phyloP scores from a whole-genome alignment of 2,329 filamentous ascomycete species.

The Colletotrichum tamarilloi region DNA sequence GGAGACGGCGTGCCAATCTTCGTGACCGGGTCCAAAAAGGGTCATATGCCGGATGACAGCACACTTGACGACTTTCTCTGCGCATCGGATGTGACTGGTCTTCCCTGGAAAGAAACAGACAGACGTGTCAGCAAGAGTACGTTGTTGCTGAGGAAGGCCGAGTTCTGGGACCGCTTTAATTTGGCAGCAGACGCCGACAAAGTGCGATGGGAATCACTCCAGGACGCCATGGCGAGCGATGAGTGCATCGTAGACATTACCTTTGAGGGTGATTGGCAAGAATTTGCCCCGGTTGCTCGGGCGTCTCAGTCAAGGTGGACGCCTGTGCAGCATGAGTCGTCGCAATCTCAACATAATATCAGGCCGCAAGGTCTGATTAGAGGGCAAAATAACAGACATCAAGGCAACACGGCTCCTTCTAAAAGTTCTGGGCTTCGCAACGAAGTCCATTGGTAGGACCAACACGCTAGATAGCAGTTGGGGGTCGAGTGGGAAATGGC shows the following conservation, averaged over 20 bases:
- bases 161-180: slow-evolving; percentile 23
- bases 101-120: slow-evolving; percentile 20
- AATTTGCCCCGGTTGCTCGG: neutral
- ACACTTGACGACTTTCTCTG: slow-evolving; percentile 28
- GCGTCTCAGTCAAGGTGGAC: neutral
- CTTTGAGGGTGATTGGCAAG: slow-evolving; percentile 16
- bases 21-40: slow-evolving; percentile 9
- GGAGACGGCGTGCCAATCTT: slow-evolving; percentile 28
- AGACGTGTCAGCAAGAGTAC: neutral
- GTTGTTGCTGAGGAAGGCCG: neutral
- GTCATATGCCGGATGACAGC: neutral
- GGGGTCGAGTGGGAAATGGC: neutral
- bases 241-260: slow-evolving; percentile 32
- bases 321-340: neutral
- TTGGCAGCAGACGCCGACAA: slow-evolving; percentile 14
- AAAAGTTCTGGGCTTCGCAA: slow-evolving; percentile 19
- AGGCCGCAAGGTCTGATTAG: too few species aligned
- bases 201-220: slow-evolving; percentile 21
- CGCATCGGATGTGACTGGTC: neutral
- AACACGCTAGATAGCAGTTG: neutral
- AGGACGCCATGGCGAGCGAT: slow-evolving; percentile 28
- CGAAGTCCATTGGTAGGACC: neutral
- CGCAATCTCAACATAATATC: neutral
- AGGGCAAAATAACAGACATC: neutral
- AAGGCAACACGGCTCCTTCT: neutral